Evolutionary conservation across 305 asterid genomes (phyloP), one percentile per base, ranked within the genome.

Genomic region (Stenogyne calaminthoides): DNA sequence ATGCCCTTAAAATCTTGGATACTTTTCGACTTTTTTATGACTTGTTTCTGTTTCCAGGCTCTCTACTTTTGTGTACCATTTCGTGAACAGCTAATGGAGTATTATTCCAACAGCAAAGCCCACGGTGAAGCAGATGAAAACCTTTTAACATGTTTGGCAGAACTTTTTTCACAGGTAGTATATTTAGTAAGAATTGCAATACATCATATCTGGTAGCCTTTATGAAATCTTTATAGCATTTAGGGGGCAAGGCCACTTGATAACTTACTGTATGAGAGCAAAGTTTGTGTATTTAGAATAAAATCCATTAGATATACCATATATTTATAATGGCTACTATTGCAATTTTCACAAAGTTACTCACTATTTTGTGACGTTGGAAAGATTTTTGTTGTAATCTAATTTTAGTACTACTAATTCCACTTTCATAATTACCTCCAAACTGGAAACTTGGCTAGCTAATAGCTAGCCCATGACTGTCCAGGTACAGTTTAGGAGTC

Each of bases 41-140:
- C 61, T 75, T 70, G 34, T 5, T 70, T 76, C 57, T 69, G 47
- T 62, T 72, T 74, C 59, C 86, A 93, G 98, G 92, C 98, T 60
- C 87, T 93, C 42, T 91, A 91, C 78, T 93, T 91, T 69, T 93
- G 98, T 69, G 92, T 86, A 0, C 98, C 98, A 20, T 93, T 93
- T 76, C 95, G 98, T 9, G 96, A 93, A 68, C 91, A 89, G 59
- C 76, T 93, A 70, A 81, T 89, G 69, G 98, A 88, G 80, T 89
- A 93, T 81, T 91, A 87, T 84, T 69, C 89, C 49, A 84, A 76
- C 69, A 85, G 76, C 79, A 91, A 91, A 77, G 73, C 36, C 75
- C 86, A 75, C 52, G 80, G 78, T 16, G 95, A 93, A 68, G 85
- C 79, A 29, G 91, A 91, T 52, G 98, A 93, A 71, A 93, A 93